Conservation (phyloP, 495 filamentous ascomycete genomes). For the Xylaria flabelliformis region DNA sequence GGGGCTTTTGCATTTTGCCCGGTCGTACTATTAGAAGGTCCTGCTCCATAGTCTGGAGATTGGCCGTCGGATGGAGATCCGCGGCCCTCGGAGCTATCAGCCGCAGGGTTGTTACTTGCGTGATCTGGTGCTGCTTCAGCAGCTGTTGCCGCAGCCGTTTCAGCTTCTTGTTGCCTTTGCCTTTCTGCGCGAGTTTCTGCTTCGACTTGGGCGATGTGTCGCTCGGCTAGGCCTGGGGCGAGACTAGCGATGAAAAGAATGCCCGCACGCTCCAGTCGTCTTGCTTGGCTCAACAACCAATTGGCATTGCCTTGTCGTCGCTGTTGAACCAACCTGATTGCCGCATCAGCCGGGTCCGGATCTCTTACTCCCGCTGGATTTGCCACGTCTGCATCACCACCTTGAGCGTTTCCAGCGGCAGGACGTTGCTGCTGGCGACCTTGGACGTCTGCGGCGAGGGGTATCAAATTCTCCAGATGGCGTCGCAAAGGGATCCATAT, state of each 20-base stretch:
- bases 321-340: slow-evolving; percentile 60
- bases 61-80: slow-evolving; percentile 5
- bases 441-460: slow-evolving; percentile 49
- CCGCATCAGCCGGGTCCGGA: slow-evolving; percentile 59
- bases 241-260: slow-evolving; percentile 85
- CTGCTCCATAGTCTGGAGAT: neutral
- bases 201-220: slow-evolving; percentile 75
- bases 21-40: neutral
- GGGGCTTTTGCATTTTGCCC: neutral
- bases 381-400: slow-evolving; percentile 29
- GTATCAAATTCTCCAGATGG: slow-evolving; percentile 76
- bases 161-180: slow-evolving; percentile 54
- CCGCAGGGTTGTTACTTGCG: neutral
- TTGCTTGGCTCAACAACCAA: slow-evolving; percentile 63
- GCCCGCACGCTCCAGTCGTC: slow-evolving; percentile 74
- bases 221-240: slow-evolving; percentile 82
- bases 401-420: slow-evolving; percentile 22
- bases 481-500: slow-evolving; percentile 68
- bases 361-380: slow-evolving; percentile 31
- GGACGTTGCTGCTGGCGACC: slow-evolving; percentile 24
- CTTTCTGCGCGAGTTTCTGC: slow-evolving; percentile 64
- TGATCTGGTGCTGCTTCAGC: slow-evolving; percentile 20
- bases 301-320: slow-evolving; percentile 53
- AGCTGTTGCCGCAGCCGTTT: slow-evolving; percentile 42
- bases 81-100: neutral